phyloP scores from a whole-genome alignment of 306 rosid species.

The Styphnolobium japonicum region DNA sequence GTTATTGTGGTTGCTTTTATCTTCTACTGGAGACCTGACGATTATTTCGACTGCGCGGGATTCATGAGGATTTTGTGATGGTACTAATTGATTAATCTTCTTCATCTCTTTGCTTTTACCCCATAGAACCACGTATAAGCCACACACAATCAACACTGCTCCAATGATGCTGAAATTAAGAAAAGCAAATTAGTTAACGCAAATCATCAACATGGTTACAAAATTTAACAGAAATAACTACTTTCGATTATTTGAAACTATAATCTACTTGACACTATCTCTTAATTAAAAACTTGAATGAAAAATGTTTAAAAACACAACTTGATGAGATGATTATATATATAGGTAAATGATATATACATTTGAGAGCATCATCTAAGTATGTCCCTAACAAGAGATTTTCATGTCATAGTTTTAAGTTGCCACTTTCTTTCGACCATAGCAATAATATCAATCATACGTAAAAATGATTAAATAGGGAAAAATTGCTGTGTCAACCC shows the following conservation, averaged over 20 bases:
- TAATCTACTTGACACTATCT: no score
- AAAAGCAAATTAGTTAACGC: background rate
- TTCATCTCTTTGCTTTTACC: conserved; percentile 50
- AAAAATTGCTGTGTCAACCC: no score
- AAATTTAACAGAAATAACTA: background rate
- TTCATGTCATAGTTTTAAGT: no score
- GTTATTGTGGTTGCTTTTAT: background rate
- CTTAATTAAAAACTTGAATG: no score
- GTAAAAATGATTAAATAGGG: no score
- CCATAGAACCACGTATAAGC: conserved; percentile 50
- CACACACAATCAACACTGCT: conserved; percentile 37
- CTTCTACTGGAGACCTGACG: background rate
- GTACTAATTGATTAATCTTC: conserved; percentile 14
- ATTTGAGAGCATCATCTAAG: no score
- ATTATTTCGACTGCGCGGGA: background rate
- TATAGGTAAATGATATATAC: no score
- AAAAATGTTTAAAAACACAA: background rate
- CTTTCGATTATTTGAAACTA: no score
- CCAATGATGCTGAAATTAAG: conserved; percentile 37
- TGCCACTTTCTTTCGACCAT: no score
- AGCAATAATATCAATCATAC: no score
- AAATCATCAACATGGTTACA: background rate
- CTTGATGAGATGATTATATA: background rate
- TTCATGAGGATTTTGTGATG: conserved; percentile 2
- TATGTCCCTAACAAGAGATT: no score